Percentiles rank a stretch among this genome's conserved stretches.
These are phyloP conservation scores for Nematodospora anomalae DNA, from an alignment of 1,139 yeast species.

Conservation along the genomic window DNA sequence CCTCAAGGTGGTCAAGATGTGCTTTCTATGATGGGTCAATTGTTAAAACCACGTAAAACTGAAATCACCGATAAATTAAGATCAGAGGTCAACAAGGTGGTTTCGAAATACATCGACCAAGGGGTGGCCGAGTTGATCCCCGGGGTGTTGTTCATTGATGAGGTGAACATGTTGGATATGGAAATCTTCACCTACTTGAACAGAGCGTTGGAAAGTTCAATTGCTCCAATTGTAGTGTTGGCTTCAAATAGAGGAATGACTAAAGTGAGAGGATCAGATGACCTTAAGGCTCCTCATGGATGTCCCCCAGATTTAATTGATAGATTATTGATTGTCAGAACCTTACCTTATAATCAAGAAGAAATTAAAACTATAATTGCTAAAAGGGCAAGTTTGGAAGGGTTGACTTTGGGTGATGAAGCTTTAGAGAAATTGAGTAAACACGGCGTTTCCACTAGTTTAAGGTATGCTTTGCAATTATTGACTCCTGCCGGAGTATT, in stretches of 20 bases:
- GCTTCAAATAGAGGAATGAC: slow-evolving; percentile 96
- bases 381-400: slow-evolving; percentile 78
- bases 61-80: slow-evolving; percentile 96
- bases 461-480: slow-evolving; percentile 89
- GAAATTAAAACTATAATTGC: slow-evolving; percentile 81
- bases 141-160: slow-evolving; percentile 96
- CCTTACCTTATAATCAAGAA: slow-evolving; percentile 79
- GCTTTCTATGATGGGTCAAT: slow-evolving; percentile 97
- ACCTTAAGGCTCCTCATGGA: slow-evolving; percentile 86
- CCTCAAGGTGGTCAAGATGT: slow-evolving; percentile 99
- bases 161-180: slow-evolving; percentile 95
- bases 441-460: slow-evolving; percentile 72
- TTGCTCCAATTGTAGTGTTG: slow-evolving; percentile 91
- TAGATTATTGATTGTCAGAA: slow-evolving; percentile 85
- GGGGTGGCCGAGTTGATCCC: slow-evolving; percentile 98
- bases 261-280: slow-evolving; percentile 89
- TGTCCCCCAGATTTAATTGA: slow-evolving; percentile 94
- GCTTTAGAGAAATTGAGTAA: slow-evolving; percentile 74
- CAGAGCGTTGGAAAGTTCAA: slow-evolving; percentile 86
- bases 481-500: slow-evolving; percentile 88
- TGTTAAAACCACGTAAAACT: slow-evolving; percentile 94
- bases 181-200: slow-evolving; percentile 94
- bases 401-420: slow-evolving; percentile 57
- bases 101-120: slow-evolving; percentile 92
- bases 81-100: slow-evolving; percentile 91